These are phyloP conservation scores for Metschnikowia gelsemii DNA, from an alignment of 805 yeast genomes.

Conservation along the genomic window DNA sequence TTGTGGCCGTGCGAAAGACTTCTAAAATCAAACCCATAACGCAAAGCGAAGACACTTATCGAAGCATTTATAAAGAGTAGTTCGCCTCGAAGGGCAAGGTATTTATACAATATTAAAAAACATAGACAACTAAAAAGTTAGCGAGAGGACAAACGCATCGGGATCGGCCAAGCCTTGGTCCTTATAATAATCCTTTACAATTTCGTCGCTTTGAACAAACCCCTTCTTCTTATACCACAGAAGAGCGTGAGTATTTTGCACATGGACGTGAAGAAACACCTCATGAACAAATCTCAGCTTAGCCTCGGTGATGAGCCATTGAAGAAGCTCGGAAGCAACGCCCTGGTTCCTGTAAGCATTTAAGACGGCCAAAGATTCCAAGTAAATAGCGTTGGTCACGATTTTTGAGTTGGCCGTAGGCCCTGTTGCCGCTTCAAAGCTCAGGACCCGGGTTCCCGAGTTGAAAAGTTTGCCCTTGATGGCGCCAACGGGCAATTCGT, in stretches of 20 bases:
- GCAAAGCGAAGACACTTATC: too few relatives aligned
- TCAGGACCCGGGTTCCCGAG: slow-evolving; percentile 38
- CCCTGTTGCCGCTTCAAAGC: slow-evolving; percentile 26
- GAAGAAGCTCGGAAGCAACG: slow-evolving; percentile 59
- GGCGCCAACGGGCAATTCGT: slow-evolving; percentile 81
- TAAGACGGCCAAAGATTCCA: slow-evolving; percentile 68
- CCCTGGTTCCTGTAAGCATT: slow-evolving; percentile 60
- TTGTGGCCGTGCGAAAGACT: too few relatives aligned
- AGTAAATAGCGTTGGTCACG: slow-evolving; percentile 55
- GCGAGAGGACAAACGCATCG: slow-evolving; percentile 45
- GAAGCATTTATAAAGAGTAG: too few relatives aligned
- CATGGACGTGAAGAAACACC: slow-evolving; percentile 54
- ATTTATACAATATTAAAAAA: too few relatives aligned
- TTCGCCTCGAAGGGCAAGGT: too few relatives aligned
- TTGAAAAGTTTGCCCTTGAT: slow-evolving; percentile 55
- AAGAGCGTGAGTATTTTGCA: slow-evolving; percentile 39
- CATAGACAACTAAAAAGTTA: slow-evolving; percentile 24
- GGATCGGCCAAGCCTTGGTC: slow-evolving; percentile 45
- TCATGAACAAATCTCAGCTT: slow-evolving; percentile 53
- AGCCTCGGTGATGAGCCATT: slow-evolving; percentile 57
- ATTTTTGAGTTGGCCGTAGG: slow-evolving; percentile 25
- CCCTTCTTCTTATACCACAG: slow-evolving; percentile 55
- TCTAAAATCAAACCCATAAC: too few relatives aligned
- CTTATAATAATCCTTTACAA: slow-evolving; percentile 48
- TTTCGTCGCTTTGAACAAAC: slow-evolving; percentile 37